Percentiles rank a stretch among this genome's conserved stretches.
These are phyloP conservation scores for Stereum hirsutum DNA, from an alignment of 1,284 basidiomycete genomes.

Conservation along the genomic window DNA sequence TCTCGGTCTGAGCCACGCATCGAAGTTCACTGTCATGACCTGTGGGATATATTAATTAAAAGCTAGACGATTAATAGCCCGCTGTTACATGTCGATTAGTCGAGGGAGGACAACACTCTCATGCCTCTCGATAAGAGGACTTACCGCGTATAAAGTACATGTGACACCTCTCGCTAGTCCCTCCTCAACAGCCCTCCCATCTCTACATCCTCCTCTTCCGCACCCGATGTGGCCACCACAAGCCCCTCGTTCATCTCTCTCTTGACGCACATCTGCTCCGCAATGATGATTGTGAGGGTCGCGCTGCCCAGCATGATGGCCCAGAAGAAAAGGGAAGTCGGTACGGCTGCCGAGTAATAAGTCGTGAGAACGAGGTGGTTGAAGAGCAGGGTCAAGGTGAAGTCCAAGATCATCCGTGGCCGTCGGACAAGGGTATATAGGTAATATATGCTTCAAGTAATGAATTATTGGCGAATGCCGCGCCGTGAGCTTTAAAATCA, in stretches of 20 bases:
- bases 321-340: slow-evolving; percentile 90
- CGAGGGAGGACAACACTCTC: neutral
- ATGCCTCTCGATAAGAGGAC: neutral
- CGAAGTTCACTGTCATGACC: too few species aligned
- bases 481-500: slow-evolving; percentile 10
- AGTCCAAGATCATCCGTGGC: slow-evolving; percentile 93
- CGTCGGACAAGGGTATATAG: slow-evolving; percentile 83
- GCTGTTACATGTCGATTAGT: too few species aligned
- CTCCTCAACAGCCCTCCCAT: slow-evolving; percentile 45
- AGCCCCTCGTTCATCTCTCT: slow-evolving; percentile 89
- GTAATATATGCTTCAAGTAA: slow-evolving; percentile 65
- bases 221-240: slow-evolving; percentile 36
- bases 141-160: too few species aligned
- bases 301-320: slow-evolving; percentile 66
- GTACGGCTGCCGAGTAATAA: slow-evolving; percentile 83
- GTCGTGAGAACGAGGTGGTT: slow-evolving; percentile 88
- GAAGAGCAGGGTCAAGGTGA: slow-evolving; percentile 83
- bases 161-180: slow-evolving; percentile 6
- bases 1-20: too few species aligned
- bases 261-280: slow-evolving; percentile 89
- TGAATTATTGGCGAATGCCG: too few species aligned
- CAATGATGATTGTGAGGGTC: slow-evolving; percentile 67
- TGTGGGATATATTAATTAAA: too few species aligned
- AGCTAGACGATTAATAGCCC: too few species aligned
- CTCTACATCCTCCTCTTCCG: slow-evolving; percentile 38